phyloP scores from a whole-genome alignment of 2,329 filamentous ascomycete species.

The Anthostomella pinea region DNA sequence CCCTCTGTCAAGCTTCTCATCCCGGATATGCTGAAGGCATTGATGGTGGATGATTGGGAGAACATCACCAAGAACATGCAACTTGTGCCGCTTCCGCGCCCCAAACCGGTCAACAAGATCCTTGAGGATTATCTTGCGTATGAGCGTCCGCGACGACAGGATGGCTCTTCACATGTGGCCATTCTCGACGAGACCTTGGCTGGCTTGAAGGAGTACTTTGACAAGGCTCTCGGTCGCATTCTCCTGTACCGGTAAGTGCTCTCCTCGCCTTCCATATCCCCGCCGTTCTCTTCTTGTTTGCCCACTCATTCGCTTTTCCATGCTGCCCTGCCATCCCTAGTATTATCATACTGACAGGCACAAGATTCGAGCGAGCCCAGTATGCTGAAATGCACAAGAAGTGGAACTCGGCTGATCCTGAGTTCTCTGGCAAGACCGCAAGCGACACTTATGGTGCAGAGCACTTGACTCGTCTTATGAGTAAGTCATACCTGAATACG shows the following conservation, averaged over 20 bases:
- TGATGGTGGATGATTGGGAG: constrained; percentile 98
- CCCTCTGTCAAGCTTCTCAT: constrained; percentile 84
- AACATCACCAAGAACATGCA: constrained; percentile 95
- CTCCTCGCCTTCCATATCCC: no score
- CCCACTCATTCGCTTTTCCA: no score
- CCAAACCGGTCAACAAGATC: constrained; percentile 71
- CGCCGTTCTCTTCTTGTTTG: no score
- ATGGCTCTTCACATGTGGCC: constrained; percentile 70
- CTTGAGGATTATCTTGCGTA: constrained; percentile 75
- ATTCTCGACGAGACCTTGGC: constrained; percentile 86
- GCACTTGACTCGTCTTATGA: constrained; percentile 83
- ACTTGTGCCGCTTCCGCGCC: constrained; percentile 79
- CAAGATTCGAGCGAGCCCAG: constrained; percentile 84
- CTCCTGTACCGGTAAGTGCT: constrained; percentile 75
- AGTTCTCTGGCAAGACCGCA: constrained; percentile 67
- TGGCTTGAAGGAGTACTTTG: constrained; percentile 90
- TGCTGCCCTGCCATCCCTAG: not conserved
- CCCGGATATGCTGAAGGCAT: constrained; percentile 84
- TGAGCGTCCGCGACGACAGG: constrained; percentile 63
- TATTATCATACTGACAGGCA: constrained; percentile 20
- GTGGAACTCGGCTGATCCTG: constrained; percentile 61
- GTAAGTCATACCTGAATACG: constrained; percentile 48
- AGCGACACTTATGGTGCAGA: constrained; percentile 89
- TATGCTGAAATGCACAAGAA: constrained; percentile 74
- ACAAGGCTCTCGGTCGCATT: constrained; percentile 82